phyloP scores from a whole-genome alignment of 495 filamentous ascomycete genomes.

The Podospora pseudopauciseta region DNA sequence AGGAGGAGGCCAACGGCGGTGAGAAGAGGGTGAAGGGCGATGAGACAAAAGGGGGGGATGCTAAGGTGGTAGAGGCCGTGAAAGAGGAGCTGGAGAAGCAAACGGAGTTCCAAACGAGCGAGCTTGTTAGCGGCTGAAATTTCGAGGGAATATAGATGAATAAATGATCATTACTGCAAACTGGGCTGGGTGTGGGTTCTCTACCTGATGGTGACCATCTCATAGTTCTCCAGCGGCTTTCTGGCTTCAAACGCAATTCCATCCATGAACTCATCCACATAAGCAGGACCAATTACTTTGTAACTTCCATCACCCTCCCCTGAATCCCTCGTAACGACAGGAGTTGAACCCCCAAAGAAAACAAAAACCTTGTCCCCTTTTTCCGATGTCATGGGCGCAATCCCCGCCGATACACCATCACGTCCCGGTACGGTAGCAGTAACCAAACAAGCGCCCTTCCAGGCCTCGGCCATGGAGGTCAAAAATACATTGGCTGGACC shows the following conservation, averaged over 20 bases:
- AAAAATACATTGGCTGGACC: neutral
- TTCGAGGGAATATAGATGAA: neutral
- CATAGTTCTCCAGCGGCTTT: neutral
- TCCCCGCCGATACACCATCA: neutral
- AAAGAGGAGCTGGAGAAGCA: constrained; percentile 26
- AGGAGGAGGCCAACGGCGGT: constrained; percentile 17
- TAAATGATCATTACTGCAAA: neutral
- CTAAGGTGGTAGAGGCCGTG: constrained; percentile 14
- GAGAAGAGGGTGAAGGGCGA: constrained; percentile 13
- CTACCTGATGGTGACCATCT: neutral
- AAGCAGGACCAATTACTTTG: neutral
- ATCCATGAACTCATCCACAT: neutral
- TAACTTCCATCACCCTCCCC: neutral
- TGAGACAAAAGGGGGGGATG: constrained; percentile 4
- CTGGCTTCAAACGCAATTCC: neutral
- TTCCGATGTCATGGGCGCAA: neutral
- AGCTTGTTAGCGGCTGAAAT: constrained; percentile 30
- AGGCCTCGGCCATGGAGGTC: neutral
- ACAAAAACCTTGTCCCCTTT: neutral
- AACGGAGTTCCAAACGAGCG: constrained; percentile 25
- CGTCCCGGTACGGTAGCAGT: neutral
- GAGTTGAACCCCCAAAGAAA: neutral
- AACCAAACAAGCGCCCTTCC: neutral
- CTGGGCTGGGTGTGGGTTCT: neutral
- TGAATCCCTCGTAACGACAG: neutral